A percentile compares a stretch with the other conserved stretches of the same genome.
phyloP scores from a whole-genome alignment of 768 basidiomycete genomes.

The Clitopilus hobsonii region DNA sequence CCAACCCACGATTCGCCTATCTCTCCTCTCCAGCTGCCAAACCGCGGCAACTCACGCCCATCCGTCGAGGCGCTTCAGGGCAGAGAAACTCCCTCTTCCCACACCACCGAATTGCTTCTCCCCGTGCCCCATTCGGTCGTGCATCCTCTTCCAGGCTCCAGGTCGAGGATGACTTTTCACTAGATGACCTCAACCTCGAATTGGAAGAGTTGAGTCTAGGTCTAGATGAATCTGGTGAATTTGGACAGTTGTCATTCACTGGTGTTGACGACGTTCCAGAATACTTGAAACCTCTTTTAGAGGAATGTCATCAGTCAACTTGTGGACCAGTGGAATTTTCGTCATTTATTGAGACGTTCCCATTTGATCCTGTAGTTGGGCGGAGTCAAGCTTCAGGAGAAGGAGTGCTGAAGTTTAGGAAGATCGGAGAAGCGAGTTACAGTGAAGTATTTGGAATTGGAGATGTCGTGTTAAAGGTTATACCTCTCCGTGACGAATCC shows the following conservation, averaged over 20 bases:
- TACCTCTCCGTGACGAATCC: constrained; percentile 60
- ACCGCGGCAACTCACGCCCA: constrained; percentile 66
- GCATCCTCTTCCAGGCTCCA: too few relatives aligned
- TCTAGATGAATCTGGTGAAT: constrained; percentile 23
- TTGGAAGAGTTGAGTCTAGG: constrained; percentile 37
- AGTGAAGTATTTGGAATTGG: constrained; percentile 94
- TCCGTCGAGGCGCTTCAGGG: constrained; percentile 42
- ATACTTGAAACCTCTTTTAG: constrained; percentile 60
- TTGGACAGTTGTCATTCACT: constrained; percentile 9
- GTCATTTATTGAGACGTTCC: constrained; percentile 78
- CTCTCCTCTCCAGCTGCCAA: constrained; percentile 32
- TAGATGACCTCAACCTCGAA: constrained; percentile 45
- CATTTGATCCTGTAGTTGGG: constrained; percentile 61
- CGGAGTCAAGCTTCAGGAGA: constrained; percentile 10
- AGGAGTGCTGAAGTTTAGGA: constrained; percentile 47
- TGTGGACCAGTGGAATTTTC: constrained; percentile 71
- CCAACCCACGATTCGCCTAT: not conserved
- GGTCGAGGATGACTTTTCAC: constrained; percentile 30
- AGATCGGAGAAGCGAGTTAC: constrained; percentile 95
- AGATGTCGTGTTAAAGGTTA: constrained; percentile 85
- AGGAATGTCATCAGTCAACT: constrained; percentile 64
- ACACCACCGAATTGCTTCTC: constrained; percentile 32
- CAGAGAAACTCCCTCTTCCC: constrained; percentile 34
- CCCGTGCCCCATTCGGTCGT: too few relatives aligned
- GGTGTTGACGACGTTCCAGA: constrained; percentile 35